These are phyloP conservation scores for Cercospora sp. DNA, from an alignment of 2,329 filamentous ascomycete genomes.

Conservation along the genomic window DNA sequence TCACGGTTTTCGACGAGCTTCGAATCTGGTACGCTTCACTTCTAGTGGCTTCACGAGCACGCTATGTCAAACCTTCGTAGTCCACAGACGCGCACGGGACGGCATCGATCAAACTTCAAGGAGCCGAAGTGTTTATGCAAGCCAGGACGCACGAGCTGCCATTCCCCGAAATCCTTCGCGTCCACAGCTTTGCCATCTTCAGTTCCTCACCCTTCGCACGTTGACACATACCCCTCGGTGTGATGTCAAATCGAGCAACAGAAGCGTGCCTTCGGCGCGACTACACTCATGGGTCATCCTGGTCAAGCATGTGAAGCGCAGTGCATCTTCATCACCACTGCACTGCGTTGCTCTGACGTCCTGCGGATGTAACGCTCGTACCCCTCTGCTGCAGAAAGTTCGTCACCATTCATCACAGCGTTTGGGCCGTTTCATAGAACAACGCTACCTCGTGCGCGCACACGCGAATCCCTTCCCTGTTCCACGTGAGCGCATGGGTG, in stretches of 20 bases:
- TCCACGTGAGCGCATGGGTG: not conserved
- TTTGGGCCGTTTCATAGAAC: not conserved
- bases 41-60: not conserved
- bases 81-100: not conserved
- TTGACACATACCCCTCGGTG: constrained; percentile 2
- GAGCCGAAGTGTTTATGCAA: constrained; percentile 1
- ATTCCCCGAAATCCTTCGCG: constrained; percentile 1
- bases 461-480: not conserved
- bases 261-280: not conserved
- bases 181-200: not conserved
- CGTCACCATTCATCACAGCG: not conserved
- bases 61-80: not conserved
- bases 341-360: not conserved
- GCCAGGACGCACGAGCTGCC: constrained; percentile 5
- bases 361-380: not conserved
- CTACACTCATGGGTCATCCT: not conserved
- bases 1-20: not conserved
- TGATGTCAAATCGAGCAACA: constrained; percentile 4
- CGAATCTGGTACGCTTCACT: not conserved
- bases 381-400: not conserved
- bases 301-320: constrained; percentile 3
- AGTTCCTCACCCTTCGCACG: not conserved
- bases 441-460: not conserved
- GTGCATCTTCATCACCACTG: not conserved
- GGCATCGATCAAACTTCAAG: not conserved